Evolutionary conservation across 2,329 filamentous ascomycete genomes (phyloP), one percentile per base, ranked within the genome.

Genomic region (Chaetomiaceae sp.): DNA sequence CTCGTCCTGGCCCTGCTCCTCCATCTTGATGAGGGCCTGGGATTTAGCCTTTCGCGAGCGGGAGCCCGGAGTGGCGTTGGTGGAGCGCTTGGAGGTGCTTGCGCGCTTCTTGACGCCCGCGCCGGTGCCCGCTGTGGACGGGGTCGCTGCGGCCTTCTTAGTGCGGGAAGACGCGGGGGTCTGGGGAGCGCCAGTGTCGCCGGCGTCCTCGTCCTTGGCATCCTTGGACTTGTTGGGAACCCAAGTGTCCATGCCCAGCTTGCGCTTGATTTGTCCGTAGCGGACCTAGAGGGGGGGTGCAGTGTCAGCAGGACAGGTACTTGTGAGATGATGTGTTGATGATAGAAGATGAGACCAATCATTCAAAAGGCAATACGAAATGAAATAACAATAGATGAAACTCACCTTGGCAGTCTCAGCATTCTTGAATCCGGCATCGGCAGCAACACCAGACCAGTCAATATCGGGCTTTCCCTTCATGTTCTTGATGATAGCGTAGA

Each of bases 231-330:
- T 41, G 34, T 12, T 16, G 12, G 16, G 47, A 40, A 5, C 67
- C 50, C 37, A 48, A 23, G 23, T 48, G n/a, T 60, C 56, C 35
- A 74, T 65, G 3, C 70, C 69, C 0, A 73, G 64, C 63, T 76
- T 75, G 40, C 67, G 65, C 62, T 73, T 77, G 53, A 79, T 70
- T 53, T 79, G 74, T 3, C 72, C 68, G 50, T 73, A 79, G 40
- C 76, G 73, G 34, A 71, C 68, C 67, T 74, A n/a, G 7, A 3
- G n/a, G n/a, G n/a, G n/a, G n/a, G n/a, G n/a, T n/a, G n/a, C n/a
- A n/a, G n/a, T n/a, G n/a, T n/a, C n/a, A n/a, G n/a, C n/a, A n/a
- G n/a, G n/a, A n/a, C n/a, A n/a, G n/a, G n/a, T n/a, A n/a, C n/a
- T n/a, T n/a, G n/a, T n/a, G n/a, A n/a, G n/a, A n/a, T n/a, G n/a